Percentiles rank a stretch among this genome's conserved stretches.
Evolutionary conservation across 2,329 filamentous ascomycete genomes (phyloP).

Genomic region (Decorospora gaudefroyi): DNA sequence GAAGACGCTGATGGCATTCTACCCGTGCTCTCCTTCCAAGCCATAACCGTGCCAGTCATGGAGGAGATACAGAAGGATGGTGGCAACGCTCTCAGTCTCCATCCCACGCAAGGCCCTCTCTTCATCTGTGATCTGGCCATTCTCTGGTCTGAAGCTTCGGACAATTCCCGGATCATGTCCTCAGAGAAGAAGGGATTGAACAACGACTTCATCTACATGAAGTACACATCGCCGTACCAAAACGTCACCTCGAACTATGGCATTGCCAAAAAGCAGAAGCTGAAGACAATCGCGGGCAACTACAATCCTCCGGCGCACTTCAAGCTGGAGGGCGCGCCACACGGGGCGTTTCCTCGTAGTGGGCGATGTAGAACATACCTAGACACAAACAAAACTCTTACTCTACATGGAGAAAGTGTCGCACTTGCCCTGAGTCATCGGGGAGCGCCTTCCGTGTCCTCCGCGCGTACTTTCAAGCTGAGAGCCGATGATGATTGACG

Average conservation of each 20-base stretch:
- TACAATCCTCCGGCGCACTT: slow-evolving; percentile 31
- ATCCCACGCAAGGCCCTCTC: slow-evolving; percentile 24
- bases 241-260: slow-evolving; percentile 52
- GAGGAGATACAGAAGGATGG: slow-evolving; percentile 34
- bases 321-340: slow-evolving; percentile 28
- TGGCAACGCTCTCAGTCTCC: slow-evolving; percentile 41
- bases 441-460: no score
- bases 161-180: slow-evolving; percentile 31
- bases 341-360: slow-evolving; percentile 12
- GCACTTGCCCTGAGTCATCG: no score
- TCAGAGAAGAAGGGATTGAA: slow-evolving; percentile 17
- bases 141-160: slow-evolving; percentile 30
- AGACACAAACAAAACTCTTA: no score
- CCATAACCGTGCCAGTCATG: slow-evolving; percentile 32
- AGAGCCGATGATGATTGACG: slow-evolving; percentile 5
- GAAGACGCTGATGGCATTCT: slow-evolving; percentile 27
- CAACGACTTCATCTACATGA: slow-evolving; percentile 51
- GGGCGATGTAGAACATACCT: not conserved
- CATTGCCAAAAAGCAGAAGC: slow-evolving; percentile 36
- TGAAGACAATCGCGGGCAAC: slow-evolving; percentile 19
- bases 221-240: slow-evolving; percentile 53
- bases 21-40: slow-evolving; percentile 34
- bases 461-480: no score
- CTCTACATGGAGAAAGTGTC: no score
- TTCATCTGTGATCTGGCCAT: slow-evolving; percentile 28